Evolutionary conservation across 768 basidiomycete genomes (phyloP).

Genomic region (Chalciporus chontae): DNA sequence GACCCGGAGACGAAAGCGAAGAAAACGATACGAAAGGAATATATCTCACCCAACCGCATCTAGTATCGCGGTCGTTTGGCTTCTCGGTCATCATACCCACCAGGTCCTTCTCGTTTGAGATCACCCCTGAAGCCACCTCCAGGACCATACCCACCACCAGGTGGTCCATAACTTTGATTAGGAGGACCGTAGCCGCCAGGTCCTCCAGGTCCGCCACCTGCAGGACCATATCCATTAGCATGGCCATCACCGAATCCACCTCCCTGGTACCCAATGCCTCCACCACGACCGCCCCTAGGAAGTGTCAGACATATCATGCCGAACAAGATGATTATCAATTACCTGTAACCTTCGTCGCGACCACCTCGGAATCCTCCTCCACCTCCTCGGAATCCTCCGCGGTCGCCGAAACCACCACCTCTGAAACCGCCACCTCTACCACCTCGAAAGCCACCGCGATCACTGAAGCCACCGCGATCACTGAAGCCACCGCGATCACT

Average conservation of each 20-base stretch:
- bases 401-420: conserved; percentile 40
- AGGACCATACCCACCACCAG: conserved; percentile 43
- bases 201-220: conserved; percentile 39
- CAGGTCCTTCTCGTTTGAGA: conserved; percentile 71
- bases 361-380: conserved; percentile 37
- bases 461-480: conserved; percentile 27
- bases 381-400: conserved; percentile 41
- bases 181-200: conserved; percentile 43
- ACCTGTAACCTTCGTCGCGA: conserved; percentile 52
- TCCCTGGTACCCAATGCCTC: conserved; percentile 68
- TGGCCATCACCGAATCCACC: conserved; percentile 53
- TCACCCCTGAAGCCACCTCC: conserved; percentile 62
- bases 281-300: conserved; percentile 59
- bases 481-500: conserved; percentile 34
- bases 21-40: conserved; percentile 25
- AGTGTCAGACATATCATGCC: conserved; percentile 15
- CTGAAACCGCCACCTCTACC: conserved; percentile 43
- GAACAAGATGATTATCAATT: conserved; percentile 5
- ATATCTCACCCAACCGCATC: conserved; percentile 37
- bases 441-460: conserved; percentile 38
- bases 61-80: conserved; percentile 80
- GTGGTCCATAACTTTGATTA: conserved; percentile 39
- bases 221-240: conserved; percentile 53
- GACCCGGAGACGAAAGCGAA: conserved; percentile 20
- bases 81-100: conserved; percentile 81